phyloP scores from a whole-genome alignment of 805 yeast species.

The Yarrowia sp. region DNA sequence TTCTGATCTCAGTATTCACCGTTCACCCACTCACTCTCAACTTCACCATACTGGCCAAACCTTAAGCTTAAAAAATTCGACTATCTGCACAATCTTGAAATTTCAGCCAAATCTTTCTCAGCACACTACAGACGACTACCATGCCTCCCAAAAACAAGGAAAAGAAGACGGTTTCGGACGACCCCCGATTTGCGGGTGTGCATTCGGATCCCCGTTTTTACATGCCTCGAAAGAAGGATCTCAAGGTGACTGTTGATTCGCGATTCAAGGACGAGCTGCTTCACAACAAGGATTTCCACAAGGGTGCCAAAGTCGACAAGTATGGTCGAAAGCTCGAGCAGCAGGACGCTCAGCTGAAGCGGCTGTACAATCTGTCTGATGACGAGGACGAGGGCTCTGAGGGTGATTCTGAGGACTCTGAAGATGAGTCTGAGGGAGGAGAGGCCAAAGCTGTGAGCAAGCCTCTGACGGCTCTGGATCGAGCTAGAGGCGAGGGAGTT shows the following conservation, averaged over 20 bases:
- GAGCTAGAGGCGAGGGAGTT: constrained; percentile 52
- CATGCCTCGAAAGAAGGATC: constrained; percentile 69
- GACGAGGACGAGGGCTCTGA: constrained; percentile 45
- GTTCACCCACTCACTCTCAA: no score
- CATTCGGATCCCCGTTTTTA: constrained; percentile 90
- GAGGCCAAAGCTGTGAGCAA: constrained; percentile 41
- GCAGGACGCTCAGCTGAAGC: constrained; percentile 62
- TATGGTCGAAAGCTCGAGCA: constrained; percentile 79
- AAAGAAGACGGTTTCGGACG: constrained; percentile 57
- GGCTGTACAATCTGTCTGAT: constrained; percentile 65
- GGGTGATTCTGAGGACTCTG: constrained; percentile 41
- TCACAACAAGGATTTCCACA: constrained; percentile 64
- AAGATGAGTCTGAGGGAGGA: constrained; percentile 39
- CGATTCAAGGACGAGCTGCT: constrained; percentile 77
- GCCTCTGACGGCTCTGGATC: constrained; percentile 44
- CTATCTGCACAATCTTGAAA: constrained; percentile 16
- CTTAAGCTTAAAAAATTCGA: constrained; percentile 7
- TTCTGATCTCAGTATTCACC: no score
- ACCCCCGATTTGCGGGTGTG: constrained; percentile 78
- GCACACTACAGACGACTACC: background rate
- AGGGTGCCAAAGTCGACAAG: constrained; percentile 71
- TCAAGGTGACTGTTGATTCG: constrained; percentile 81
- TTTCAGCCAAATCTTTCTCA: background rate
- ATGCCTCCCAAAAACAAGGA: constrained; percentile 11
- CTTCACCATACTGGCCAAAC: background rate